phyloP scores from a whole-genome alignment of 768 basidiomycete genomes.

The Phanerochaete sordida region DNA sequence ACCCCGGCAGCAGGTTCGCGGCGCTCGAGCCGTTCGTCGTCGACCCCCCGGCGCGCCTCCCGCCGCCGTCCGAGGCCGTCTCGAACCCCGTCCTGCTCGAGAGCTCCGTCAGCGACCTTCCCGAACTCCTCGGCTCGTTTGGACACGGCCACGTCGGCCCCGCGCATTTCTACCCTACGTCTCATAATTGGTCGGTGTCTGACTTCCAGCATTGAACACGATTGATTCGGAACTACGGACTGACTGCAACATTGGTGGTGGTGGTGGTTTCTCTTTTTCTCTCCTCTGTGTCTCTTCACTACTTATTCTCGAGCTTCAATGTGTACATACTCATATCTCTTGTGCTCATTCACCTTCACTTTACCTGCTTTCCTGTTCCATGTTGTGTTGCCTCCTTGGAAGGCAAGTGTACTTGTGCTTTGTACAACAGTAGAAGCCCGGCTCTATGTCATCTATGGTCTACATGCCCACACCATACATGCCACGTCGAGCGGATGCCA shows the following conservation, averaged over 20 bases:
- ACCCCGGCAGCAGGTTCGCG: not conserved
- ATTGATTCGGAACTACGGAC: constrained; percentile 7
- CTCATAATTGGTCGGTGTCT: constrained; percentile 11
- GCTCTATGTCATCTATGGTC: constrained; percentile 7
- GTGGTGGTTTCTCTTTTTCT: not conserved
- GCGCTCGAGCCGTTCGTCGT: constrained; percentile 1
- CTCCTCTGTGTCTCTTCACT: not conserved
- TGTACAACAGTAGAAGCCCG: constrained; percentile 11
- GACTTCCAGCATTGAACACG: not conserved
- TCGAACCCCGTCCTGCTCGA: constrained; percentile 9
- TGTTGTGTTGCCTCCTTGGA: constrained; percentile 4
- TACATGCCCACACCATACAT: not conserved
- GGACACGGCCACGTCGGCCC: not conserved
- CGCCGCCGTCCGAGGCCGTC: constrained; percentile 7
- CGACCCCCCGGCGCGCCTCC: not conserved
- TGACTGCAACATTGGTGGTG: not conserved
- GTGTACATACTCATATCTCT: not conserved
- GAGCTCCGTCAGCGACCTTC: not conserved
- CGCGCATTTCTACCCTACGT: not conserved
- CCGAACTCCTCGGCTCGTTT: not conserved
- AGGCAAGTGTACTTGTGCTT: constrained; percentile 8
- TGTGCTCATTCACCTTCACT: constrained; percentile 1
- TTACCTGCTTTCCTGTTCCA: constrained; percentile 2
- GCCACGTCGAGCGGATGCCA: not conserved
- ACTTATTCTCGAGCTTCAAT: not conserved